These are phyloP conservation scores for Yarrowia sp. DNA, from an alignment of 805 yeast species.

Conservation along the genomic window DNA sequence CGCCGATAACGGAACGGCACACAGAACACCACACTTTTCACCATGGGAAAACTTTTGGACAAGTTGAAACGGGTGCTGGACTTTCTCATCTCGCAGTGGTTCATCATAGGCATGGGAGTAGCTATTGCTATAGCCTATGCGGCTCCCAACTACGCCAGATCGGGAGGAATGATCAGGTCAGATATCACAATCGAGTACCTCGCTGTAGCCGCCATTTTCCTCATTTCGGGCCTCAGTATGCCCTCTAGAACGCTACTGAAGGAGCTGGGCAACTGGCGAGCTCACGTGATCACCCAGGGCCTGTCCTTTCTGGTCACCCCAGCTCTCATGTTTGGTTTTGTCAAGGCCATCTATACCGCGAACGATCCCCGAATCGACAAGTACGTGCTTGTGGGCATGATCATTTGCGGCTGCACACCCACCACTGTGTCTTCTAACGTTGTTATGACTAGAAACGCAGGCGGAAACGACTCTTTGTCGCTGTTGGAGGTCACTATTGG, in stretches of 20 bases:
- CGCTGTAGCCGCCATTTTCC: slow-evolving; percentile 84
- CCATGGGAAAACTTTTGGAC: slow-evolving; percentile 4
- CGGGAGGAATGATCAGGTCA: slow-evolving; percentile 76
- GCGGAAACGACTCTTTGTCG: slow-evolving; percentile 80
- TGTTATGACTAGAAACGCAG: slow-evolving; percentile 86
- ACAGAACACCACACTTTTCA: no score
- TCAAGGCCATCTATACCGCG: slow-evolving; percentile 68
- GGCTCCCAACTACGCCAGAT: slow-evolving; percentile 83
- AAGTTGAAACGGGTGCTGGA: slow-evolving; percentile 3
- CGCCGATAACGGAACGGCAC: background rate
- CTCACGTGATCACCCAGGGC: slow-evolving; percentile 72
- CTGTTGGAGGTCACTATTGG: slow-evolving; percentile 87
- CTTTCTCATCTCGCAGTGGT: slow-evolving; percentile 63
- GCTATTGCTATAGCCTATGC: slow-evolving; percentile 76
- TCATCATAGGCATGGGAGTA: slow-evolving; percentile 72
- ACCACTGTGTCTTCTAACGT: slow-evolving; percentile 93
- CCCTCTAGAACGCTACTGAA: slow-evolving; percentile 63
- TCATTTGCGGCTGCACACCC: slow-evolving; percentile 86
- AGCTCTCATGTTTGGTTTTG: slow-evolving; percentile 74
- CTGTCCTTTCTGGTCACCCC: slow-evolving; percentile 76
- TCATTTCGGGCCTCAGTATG: slow-evolving; percentile 83
- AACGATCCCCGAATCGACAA: slow-evolving; percentile 65
- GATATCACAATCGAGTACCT: slow-evolving; percentile 83
- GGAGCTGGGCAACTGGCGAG: slow-evolving; percentile 81
- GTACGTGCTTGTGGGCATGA: slow-evolving; percentile 81